Conservation (phyloP, 768 basidiomycete genomes). For the Clitopilus passeckerianus region DNA sequence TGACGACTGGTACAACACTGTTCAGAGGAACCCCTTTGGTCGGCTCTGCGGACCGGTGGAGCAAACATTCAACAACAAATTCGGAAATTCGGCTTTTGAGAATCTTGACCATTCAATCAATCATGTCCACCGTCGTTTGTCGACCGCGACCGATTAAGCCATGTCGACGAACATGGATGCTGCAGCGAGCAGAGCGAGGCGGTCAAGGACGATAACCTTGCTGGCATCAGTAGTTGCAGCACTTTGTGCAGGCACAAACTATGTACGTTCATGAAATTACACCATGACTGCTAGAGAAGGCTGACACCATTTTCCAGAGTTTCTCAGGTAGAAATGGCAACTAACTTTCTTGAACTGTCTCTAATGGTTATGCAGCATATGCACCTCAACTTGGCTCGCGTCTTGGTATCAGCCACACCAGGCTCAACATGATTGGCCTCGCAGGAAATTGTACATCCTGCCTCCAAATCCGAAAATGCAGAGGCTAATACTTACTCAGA, state of each 20-base stretch:
- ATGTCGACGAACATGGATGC: neutral
- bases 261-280: slow-evolving; percentile 43
- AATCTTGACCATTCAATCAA: neutral
- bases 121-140: neutral
- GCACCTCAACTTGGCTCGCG: slow-evolving; percentile 82
- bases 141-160: neutral
- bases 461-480: neutral
- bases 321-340: slow-evolving; percentile 32
- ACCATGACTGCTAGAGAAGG: too few relatives aligned
- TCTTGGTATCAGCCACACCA: slow-evolving; percentile 74
- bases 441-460: slow-evolving; percentile 60
- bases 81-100: neutral
- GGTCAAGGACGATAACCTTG: slow-evolving; percentile 35
- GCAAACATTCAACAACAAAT: neutral
- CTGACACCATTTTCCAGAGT: slow-evolving; percentile 19
- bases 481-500: slow-evolving; percentile 29
- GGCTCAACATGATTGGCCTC: slow-evolving; percentile 77
- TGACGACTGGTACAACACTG: too few relatives aligned
- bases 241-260: slow-evolving; percentile 67
- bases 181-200: neutral
- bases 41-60: too few relatives aligned
- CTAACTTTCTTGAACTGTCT: slow-evolving; percentile 1
- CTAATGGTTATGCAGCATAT: slow-evolving; percentile 48
- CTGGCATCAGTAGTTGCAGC: slow-evolving; percentile 55
- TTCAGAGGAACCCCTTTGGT: too few relatives aligned